Evolutionary conservation across 352 stramenopile genomes (phyloP).

Genomic region (Phytophthora ohioensis): DNA sequence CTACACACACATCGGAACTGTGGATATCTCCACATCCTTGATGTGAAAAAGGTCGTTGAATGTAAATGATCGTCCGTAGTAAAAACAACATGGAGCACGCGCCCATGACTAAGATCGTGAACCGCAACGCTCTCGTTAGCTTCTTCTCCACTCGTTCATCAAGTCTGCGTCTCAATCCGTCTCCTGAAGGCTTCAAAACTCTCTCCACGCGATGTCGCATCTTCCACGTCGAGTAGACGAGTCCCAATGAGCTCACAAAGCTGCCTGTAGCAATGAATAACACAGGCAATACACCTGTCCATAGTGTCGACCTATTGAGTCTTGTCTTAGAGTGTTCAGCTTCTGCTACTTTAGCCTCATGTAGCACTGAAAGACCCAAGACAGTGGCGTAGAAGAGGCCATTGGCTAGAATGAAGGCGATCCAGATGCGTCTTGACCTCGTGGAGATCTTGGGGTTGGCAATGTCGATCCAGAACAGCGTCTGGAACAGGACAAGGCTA

Average conservation of each 20-base stretch:
- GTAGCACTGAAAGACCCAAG: conserved; percentile 63
- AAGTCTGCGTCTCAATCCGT: conserved; percentile 53
- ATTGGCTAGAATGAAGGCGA: conserved; percentile 76
- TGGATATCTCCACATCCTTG: conserved; percentile 72
- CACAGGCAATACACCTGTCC: conserved; percentile 68
- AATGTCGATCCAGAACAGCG: conserved; percentile 90
- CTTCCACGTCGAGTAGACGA: conserved; percentile 84
- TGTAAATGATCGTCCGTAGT: conserved; percentile 81
- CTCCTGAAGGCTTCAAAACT: conserved; percentile 61
- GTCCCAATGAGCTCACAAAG: conserved; percentile 68
- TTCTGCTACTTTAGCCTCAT: conserved; percentile 42
- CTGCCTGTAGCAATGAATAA: conserved; percentile 75
- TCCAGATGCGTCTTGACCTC: conserved; percentile 81
- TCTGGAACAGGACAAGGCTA: conserved; percentile 87
- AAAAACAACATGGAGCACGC: conserved; percentile 74
- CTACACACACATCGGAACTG: conserved; percentile 68
- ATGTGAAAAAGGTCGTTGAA: conserved; percentile 81
- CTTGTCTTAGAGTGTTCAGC: conserved; percentile 17
- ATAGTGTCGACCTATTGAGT: conserved; percentile 40
- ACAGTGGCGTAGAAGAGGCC: conserved; percentile 78
- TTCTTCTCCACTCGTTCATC: conserved; percentile 72
- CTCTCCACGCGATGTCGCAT: conserved; percentile 74
- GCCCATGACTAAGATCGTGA: conserved; percentile 79
- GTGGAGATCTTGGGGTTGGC: conserved; percentile 81
- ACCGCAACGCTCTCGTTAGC: conserved; percentile 77